Evolutionary conservation across 345 rosid genomes (phyloP), one percentile per base, ranked within the genome.

Genomic region (Excoecaria cochinchinensis): DNA sequence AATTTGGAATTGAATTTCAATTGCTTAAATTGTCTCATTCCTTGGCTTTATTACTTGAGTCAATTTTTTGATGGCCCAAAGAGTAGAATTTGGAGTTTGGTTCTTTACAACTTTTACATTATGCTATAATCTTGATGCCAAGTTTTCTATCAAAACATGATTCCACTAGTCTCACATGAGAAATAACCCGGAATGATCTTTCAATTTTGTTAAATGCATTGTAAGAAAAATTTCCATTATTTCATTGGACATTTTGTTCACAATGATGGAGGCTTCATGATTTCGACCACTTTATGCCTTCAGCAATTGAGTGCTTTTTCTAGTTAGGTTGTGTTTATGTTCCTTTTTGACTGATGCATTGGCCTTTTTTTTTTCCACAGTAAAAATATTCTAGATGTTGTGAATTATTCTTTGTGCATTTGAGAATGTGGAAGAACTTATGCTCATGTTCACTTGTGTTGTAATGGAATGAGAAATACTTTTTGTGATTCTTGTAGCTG

Each of bases 401-500:
- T 40, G 44, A 7, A 17, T 69, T 51, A 13, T 17, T 39, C 19
- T 6, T 36, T 12, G 6, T 47, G n/a, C 17, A 7, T 59, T 55
- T 17, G 55, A 22, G 73, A 19, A 44, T 24, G 17, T 52, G 40
- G 19, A 62, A 19, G 51, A 19, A 19, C 68, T 36, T 12, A 4
- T 17, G 21, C 13, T 60, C 71, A 22, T 19, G 50, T 57, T 24
- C 52, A 74, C 48, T 50, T 51, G 62, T 72, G 42, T 21, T 47
- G 39, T 53, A 50, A 40, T 42, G 25, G 14, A 44, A 44, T 44
- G 47, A 36, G 53, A 17, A 14, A 61, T 44, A 40, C 17, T 8
- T 8, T 36, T 65, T 63, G 13, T 17, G 36, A 8, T 16, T 39
- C 79, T 68, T 72, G 73, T 65, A 95, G 99, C 97, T 72, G 93